Base-by-base conservation (phyloP, 129 eudicot genomes). In the Deinandra increscens region DNA sequence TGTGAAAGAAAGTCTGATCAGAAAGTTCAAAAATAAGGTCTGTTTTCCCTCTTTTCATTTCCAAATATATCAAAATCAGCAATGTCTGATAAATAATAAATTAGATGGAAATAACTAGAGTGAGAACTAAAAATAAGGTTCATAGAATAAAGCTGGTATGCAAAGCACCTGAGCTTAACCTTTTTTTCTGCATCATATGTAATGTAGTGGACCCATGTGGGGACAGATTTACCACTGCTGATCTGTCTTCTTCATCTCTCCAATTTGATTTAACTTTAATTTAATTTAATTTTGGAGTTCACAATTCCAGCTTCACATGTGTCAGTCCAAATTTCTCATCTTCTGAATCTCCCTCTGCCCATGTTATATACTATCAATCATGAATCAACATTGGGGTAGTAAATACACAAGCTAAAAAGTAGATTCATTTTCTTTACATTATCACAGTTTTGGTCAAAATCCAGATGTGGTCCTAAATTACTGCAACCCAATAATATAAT, bases 341-440 rank as follows among this genome's bases (percentile, higher is more conserved):
- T 46, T 75, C 80, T 83, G 81, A 79, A 76, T 51, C 79, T 75
- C 64, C 66, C 79, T 74, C 87, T 83, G 87, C 77, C 82, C 87
- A 83, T 83, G 87, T 83, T 83, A 83, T 75, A 76, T 79, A 72
- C 68, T 72, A 79, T 73, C 84, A 83, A 76, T 75, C 74, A 72
- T 79, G 71, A 76, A 83, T 26, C 73, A 79, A 67, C 71, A 46
- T 76, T 68, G 63, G 53, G 74, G 37, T 75, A 60, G 53, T 75
- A 75, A 68, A 75, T 67, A 4, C 80, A 59, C 75, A 59, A 17
- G 68, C 44, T 66, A 59, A 60, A 58, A 75, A 68, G 70, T 76
- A 68, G 70, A 59, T 38, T 68, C 51, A 67, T 33, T 43, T 66
- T 33, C 54, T 67, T 39, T 75, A 68, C 38, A 75, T 64, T 74